A percentile compares a stretch with the other conserved stretches of the same genome.
Evolutionary conservation across 257 asterid species (phyloP).

Genomic region (Solanum gandarillasii): DNA sequence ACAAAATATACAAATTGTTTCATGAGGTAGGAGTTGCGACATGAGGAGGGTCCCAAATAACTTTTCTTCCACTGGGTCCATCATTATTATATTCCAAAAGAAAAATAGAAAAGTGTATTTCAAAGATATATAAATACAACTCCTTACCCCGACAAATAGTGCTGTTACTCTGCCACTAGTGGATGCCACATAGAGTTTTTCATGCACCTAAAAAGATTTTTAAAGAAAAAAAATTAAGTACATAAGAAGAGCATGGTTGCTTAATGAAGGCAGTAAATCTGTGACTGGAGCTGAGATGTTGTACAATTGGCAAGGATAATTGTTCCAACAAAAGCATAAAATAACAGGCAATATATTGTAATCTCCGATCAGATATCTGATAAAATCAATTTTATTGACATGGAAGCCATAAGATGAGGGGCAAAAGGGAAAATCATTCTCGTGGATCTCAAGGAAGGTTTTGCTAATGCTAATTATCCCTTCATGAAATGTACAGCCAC

Average conservation of each 20-base stretch:
- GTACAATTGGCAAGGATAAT: background rate
- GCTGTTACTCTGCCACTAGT: conserved; percentile 82
- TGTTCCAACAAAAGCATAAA: background rate
- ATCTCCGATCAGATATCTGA: background rate
- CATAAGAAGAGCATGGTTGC: background rate
- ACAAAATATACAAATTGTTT: background rate
- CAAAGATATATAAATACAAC: background rate
- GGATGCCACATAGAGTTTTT: conserved; percentile 75
- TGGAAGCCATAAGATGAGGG: background rate
- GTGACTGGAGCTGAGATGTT: background rate
- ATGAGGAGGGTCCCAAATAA: background rate
- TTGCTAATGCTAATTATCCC: background rate
- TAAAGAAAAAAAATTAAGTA: background rate
- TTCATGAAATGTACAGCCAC: background rate
- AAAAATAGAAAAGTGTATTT: background rate
- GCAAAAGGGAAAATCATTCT: background rate
- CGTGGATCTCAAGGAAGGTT: background rate
- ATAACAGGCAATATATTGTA: background rate
- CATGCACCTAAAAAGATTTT: conserved; percentile 43
- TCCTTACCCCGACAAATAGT: conserved; percentile 44
- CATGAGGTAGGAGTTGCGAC: background rate
- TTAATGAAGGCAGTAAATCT: background rate
- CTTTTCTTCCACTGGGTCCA: background rate
- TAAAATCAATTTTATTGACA: background rate
- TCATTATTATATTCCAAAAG: background rate